Evolutionary conservation across 2,329 filamentous ascomycete species (phyloP), one percentile per base, ranked within the genome.

Genomic region (Neurospora crassa): DNA sequence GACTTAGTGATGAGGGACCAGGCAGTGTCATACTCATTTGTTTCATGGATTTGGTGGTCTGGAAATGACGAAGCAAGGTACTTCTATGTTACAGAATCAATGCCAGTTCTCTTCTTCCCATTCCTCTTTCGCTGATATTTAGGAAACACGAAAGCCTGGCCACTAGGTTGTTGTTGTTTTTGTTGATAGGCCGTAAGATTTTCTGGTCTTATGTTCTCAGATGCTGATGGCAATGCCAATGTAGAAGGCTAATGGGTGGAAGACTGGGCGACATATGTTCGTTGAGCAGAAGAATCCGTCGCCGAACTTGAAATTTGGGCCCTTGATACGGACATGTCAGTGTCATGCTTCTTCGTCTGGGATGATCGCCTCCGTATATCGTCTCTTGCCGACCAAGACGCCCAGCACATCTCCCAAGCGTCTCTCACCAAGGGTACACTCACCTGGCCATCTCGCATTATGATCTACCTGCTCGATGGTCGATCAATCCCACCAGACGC

Each of bases 391-490:
- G 2, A 92, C 86, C 0, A 93, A 79, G 8, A 91, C 85, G 3
- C 91, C 91, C 3, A 93, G 80, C 11, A 92, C 87, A 14, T 91
- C 91, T 6, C 90, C 90, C 5, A 92, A 79, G 71, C 90, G 83
- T 76, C 87, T 87, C 68, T 89, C 86, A n/a, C 88, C 85, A 68
- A 91, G 88, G 12, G 80, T 84, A 78, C 79, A 87, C 78, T 79
- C 87, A 71, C 83, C 89, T 40, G 85, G 88, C 83, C 84, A 88
- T 69, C 81, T 81, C 8, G 86, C 84, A 67, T 83, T 81, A 74
- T 88, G 84, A 76, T 91, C 89, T 14, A 91, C 85, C 78, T 92
- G 90, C 70, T 89, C 84, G 41, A 91, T 78, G n/a, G 82, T 82
- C 11, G 85, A 81, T 14, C 88, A 88, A 75, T 91, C 88, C 89